Conservation (phyloP, 2,329 filamentous ascomycete genomes). For the Anthostomella pinea region DNA sequence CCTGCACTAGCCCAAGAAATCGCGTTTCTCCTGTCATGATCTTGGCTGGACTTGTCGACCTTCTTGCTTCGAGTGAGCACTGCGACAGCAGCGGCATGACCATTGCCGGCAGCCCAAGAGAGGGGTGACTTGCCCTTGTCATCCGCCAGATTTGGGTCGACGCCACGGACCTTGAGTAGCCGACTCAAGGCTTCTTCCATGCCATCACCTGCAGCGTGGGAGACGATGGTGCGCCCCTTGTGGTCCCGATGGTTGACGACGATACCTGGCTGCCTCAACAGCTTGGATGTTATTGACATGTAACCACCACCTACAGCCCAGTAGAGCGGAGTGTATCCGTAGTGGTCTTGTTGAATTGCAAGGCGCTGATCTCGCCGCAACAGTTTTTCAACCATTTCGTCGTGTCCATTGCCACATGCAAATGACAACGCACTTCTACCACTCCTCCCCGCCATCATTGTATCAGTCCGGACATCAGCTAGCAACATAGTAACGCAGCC, state of each 20-base stretch:
- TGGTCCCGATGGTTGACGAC: slow-evolving; percentile 32
- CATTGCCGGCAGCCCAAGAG: slow-evolving; percentile 30
- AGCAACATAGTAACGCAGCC: slow-evolving; percentile 27
- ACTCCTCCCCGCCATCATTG: slow-evolving; percentile 19
- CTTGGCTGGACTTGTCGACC: slow-evolving; percentile 28
- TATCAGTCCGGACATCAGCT: slow-evolving; percentile 21
- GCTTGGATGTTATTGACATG: slow-evolving; percentile 17
- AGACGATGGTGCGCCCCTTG: slow-evolving; percentile 30
- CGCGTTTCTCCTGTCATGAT: slow-evolving; percentile 29
- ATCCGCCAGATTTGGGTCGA: slow-evolving; percentile 30
- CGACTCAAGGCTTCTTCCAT: slow-evolving; percentile 20
- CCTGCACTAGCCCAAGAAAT: slow-evolving; percentile 31
- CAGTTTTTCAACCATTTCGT: slow-evolving; percentile 29
- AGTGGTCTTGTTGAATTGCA: slow-evolving; percentile 24
- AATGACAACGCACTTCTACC: slow-evolving; percentile 33
- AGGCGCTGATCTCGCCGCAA: slow-evolving; percentile 18
- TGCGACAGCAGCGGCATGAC: slow-evolving; percentile 20
- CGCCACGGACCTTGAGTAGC: slow-evolving; percentile 22
- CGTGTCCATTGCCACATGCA: slow-evolving; percentile 31
- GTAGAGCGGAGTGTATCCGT: slow-evolving; percentile 31
- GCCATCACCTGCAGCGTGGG: slow-evolving; percentile 34
- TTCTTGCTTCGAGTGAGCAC: slow-evolving; percentile 24
- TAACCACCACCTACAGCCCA: slow-evolving; percentile 30
- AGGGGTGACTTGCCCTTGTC: slow-evolving; percentile 30
- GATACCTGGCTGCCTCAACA: slow-evolving; percentile 23